These are phyloP conservation scores for Penicillium hesseltinei DNA, from an alignment of 2,329 filamentous ascomycete species.

Conservation along the genomic window DNA sequence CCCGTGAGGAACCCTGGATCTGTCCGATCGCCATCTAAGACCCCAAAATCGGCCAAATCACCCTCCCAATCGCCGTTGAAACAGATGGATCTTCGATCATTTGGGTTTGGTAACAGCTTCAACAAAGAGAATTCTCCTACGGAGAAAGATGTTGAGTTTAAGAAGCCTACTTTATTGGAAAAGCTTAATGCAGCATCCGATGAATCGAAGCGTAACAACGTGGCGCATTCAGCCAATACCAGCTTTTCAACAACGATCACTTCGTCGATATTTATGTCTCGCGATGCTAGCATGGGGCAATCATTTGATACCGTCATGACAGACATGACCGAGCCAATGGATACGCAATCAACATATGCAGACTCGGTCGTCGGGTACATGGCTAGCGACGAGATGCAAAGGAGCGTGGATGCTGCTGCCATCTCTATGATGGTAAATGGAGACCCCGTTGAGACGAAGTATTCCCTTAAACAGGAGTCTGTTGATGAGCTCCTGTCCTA, in stretches of 20 bases:
- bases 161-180: conserved; percentile 12
- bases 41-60: neutral
- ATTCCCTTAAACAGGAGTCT: conserved; percentile 22
- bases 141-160: neutral
- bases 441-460: conserved; percentile 9
- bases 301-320: conserved; percentile 35
- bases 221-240: conserved; percentile 13
- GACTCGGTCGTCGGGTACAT: conserved; percentile 27
- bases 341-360: conserved; percentile 28
- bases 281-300: conserved; percentile 7
- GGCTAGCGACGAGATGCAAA: conserved; percentile 19
- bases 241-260: conserved; percentile 28
- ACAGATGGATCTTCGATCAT: conserved; percentile 2
- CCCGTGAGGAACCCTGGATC: neutral
- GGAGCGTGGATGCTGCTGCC: conserved; percentile 9
- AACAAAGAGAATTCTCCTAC: neutral
- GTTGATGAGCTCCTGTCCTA: conserved; percentile 29
- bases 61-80: neutral
- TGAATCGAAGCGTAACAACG: conserved; percentile 19
- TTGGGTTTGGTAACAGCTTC: neutral
- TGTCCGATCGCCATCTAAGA: neutral
- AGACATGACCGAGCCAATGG: conserved; percentile 27
- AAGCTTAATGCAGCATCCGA: conserved; percentile 18
- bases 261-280: conserved; percentile 19
- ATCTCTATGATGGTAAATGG: conserved; percentile 3